Evolutionary conservation across 1,284 basidiomycete genomes (phyloP).

Genomic region (Gomphus sp.): DNA sequence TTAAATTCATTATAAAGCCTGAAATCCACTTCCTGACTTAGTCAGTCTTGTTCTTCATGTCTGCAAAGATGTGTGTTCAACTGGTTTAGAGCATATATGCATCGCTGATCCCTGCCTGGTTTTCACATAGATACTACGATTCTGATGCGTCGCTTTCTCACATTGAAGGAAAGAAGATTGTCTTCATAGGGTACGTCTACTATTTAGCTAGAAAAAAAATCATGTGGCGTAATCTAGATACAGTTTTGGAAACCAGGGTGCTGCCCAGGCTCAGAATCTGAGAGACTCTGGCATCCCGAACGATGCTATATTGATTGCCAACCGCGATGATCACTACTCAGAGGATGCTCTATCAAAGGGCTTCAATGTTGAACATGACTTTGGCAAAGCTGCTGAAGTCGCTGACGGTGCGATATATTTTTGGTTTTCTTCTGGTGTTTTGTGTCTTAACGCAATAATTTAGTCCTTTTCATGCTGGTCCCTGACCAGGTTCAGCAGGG

Average conservation of each 20-base stretch:
- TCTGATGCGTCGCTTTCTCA: slow-evolving; percentile 43
- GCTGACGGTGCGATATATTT: slow-evolving; percentile 38
- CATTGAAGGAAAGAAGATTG: slow-evolving; percentile 42
- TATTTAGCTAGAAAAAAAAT: not conserved
- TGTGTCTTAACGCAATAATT: not conserved
- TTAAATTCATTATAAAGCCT: not conserved
- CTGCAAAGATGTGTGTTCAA: slow-evolving; percentile 40
- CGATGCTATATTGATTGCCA: slow-evolving; percentile 50
- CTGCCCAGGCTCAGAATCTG: slow-evolving; percentile 57
- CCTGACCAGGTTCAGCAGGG: slow-evolving; percentile 57
- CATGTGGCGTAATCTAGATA: slow-evolving; percentile 3
- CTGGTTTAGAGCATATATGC: not conserved
- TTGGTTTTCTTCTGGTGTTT: no score
- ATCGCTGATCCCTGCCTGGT: not conserved
- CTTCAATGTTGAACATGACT: slow-evolving; percentile 49
- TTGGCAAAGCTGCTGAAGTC: slow-evolving; percentile 42
- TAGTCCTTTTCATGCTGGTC: slow-evolving; percentile 52
- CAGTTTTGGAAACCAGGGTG: slow-evolving; percentile 59
- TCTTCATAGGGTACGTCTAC: slow-evolving; percentile 45
- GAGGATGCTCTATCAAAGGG: slow-evolving; percentile 46
- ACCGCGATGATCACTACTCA: slow-evolving; percentile 48
- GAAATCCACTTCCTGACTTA: not conserved
- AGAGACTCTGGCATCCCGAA: slow-evolving; percentile 56
- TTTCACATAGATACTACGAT: slow-evolving; percentile 44
- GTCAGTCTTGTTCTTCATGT: slow-evolving; percentile 19